Evolutionary conservation across 345 rosid species (phyloP).

Genomic region (Zanthoxylum bungeanum): DNA sequence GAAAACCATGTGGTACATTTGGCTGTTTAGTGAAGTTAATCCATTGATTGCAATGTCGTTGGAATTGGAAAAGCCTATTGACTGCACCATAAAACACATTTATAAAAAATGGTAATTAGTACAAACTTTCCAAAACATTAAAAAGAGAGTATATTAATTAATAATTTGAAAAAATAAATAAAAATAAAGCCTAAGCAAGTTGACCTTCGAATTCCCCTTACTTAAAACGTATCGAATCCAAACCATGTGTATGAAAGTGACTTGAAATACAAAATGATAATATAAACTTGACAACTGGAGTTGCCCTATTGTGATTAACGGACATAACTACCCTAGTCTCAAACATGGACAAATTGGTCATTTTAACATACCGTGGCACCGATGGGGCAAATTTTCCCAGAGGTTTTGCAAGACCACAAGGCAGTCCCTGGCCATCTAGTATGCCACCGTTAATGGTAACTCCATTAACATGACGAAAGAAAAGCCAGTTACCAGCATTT

Average conservation of each 20-base stretch:
- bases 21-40: slow-evolving; percentile 63
- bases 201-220: not conserved
- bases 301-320: too few species aligned
- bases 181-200: not conserved
- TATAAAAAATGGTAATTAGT: too few species aligned
- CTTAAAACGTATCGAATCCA: too few species aligned
- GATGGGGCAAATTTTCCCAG: not conserved
- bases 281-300: too few species aligned
- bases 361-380: not conserved
- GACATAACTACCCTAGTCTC: too few species aligned
- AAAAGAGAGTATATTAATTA: too few species aligned
- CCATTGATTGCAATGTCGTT: slow-evolving; percentile 48
- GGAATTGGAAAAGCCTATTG: slow-evolving; percentile 46
- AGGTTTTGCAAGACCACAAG: not conserved
- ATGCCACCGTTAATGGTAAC: slow-evolving; percentile 35
- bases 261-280: too few species aligned
- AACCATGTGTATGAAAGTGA: too few species aligned
- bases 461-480: slow-evolving; percentile 42
- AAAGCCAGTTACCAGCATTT: slow-evolving; percentile 48
- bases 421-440: not conserved
- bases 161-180: not conserved
- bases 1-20: slow-evolving; percentile 59
- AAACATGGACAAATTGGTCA: not conserved
- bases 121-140: too few species aligned
- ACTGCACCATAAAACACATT: slow-evolving; percentile 32